Percentiles rank a stretch among this genome's conserved stretches.
Conservation (phyloP, 169 alveolate species). For the Plasmodium coatneyi region DNA sequence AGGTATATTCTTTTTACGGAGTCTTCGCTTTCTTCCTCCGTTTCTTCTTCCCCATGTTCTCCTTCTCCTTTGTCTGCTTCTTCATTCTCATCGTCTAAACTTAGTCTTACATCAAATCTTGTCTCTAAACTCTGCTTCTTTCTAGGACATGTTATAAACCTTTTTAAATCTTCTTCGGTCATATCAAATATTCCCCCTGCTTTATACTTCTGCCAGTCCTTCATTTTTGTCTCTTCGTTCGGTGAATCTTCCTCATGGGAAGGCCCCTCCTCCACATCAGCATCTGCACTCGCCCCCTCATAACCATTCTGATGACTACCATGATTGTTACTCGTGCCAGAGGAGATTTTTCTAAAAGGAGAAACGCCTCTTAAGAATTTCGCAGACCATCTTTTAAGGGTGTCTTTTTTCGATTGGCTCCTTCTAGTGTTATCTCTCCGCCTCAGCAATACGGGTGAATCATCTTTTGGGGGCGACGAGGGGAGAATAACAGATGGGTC, state of each 20-base stretch:
- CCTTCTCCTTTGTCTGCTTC: not conserved
- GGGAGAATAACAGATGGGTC: not conserved
- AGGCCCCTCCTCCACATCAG: not conserved
- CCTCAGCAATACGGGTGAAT: not conserved
- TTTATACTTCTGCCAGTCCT: not conserved
- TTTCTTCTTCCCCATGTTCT: not conserved
- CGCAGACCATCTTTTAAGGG: not conserved
- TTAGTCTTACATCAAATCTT: not conserved
- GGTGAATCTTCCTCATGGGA: not conserved
- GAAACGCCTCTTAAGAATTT: not conserved
- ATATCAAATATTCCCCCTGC: conserved; percentile 22
- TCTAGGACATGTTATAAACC: not conserved
- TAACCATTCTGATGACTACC: not conserved
- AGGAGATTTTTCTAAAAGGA: not conserved
- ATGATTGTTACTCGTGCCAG: not conserved
- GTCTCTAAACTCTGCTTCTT: not conserved
- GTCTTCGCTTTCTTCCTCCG: not conserved
- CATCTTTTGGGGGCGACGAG: not conserved
- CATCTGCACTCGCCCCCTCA: not conserved
- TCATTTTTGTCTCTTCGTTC: not conserved
- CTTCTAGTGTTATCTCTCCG: not conserved
- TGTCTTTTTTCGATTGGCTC: not conserved
- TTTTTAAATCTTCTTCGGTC: not conserved
- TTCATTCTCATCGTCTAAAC: not conserved
- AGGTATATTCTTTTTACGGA: not conserved